Evolutionary conservation across 495 filamentous ascomycete genomes (phyloP).

Genomic region (Trichoderma virens): DNA sequence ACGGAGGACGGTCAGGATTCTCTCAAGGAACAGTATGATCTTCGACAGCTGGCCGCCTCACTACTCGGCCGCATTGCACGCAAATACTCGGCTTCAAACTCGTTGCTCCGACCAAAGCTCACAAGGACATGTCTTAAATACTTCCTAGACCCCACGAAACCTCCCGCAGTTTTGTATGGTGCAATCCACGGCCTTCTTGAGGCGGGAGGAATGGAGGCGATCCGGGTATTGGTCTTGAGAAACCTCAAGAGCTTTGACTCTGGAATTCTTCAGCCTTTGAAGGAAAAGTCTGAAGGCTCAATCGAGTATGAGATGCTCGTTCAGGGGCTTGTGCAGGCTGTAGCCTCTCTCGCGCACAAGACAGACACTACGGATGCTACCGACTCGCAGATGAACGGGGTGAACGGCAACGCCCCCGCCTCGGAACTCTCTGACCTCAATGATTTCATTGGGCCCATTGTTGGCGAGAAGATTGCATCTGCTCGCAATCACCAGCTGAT

Average conservation of each 20-base stretch:
- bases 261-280: conserved; percentile 52
- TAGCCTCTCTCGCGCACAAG: conserved; percentile 34
- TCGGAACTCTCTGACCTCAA: conserved; percentile 45
- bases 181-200: conserved; percentile 69
- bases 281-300: conserved; percentile 33
- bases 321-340: conserved; percentile 50
- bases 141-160: conserved; percentile 77
- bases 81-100: conserved; percentile 67
- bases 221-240: conserved; percentile 72
- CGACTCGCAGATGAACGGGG: conserved; percentile 18
- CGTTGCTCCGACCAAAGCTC: conserved; percentile 76
- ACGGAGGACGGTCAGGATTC: conserved; percentile 30
- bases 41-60: conserved; percentile 76
- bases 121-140: conserved; percentile 82
- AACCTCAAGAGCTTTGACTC: conserved; percentile 70
- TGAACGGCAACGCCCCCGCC: conserved; percentile 25
- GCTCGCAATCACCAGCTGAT: conserved; percentile 44
- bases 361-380: conserved; percentile 8
- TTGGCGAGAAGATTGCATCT: conserved; percentile 51
- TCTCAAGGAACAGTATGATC: conserved; percentile 58
- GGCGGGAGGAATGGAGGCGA: conserved; percentile 68
- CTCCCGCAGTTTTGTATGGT: conserved; percentile 76
- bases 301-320: conserved; percentile 58
- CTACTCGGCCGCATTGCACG: conserved; percentile 64
- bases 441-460: conserved; percentile 46